These are phyloP conservation scores for Sindora glabra DNA, from an alignment of 306 rosid species.

Conservation along the genomic window DNA sequence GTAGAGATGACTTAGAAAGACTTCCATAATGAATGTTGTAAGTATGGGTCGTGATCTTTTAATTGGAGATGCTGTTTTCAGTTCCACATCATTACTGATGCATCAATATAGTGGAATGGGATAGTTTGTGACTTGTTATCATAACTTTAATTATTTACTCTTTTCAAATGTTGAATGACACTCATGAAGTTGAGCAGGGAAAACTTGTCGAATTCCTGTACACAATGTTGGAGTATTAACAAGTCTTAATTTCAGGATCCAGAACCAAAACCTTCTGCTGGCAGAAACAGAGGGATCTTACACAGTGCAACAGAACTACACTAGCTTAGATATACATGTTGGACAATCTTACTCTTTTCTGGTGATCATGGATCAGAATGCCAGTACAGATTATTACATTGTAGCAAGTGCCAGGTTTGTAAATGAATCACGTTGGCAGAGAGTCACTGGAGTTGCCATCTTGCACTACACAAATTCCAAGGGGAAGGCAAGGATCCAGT, in stretches of 20 bases:
- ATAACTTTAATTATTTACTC: too few relatives aligned
- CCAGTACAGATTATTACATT: conserved; percentile 88
- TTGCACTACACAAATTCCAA: conserved; percentile 82
- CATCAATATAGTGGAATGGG: too few relatives aligned
- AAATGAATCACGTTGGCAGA: conserved; percentile 70
- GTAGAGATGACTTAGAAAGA: neutral
- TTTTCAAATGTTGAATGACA: conserved; percentile 1
- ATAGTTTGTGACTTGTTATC: too few relatives aligned
- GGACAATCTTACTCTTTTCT: conserved; percentile 96
- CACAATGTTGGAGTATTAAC: conserved; percentile 93
- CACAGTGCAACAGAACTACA: conserved; percentile 91
- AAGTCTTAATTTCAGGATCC: conserved; percentile 93
- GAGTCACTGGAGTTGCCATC: conserved; percentile 90
- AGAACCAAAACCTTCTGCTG: conserved; percentile 82
- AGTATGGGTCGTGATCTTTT: neutral
- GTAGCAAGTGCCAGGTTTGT: conserved; percentile 96
- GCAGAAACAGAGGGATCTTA: conserved; percentile 94
- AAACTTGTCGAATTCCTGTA: conserved; percentile 78
- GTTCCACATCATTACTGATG: neutral
- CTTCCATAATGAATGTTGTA: neutral
- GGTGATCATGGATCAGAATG: conserved; percentile 80
- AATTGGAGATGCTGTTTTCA: neutral
- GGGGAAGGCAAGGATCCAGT: conserved; percentile 95
- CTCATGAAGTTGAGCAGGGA: conserved; percentile 46
- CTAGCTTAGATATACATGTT: conserved; percentile 91